Base-by-base conservation (phyloP, 257 asterid species). In the Catharanthus roseus region DNA sequence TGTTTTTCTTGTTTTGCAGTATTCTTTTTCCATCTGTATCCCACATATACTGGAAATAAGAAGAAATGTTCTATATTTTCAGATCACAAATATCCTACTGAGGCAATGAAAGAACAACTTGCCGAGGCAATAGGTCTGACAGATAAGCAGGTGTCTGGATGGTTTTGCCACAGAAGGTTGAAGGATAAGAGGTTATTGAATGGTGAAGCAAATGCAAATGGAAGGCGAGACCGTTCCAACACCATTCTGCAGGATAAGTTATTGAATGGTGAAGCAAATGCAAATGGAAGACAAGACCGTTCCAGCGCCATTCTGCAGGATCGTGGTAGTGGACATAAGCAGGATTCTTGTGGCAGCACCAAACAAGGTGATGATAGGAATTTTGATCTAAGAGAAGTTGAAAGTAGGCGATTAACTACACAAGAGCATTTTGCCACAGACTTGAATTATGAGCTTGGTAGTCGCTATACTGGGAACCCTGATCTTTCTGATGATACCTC, bases 321-420 rank as follows among this genome's bases (percentile, higher is more conserved):
- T 75, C 92, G 77, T 33, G 98, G 89, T 67, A 90, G 96, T 72
- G 98, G 97, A 77, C 87, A 77, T 49, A 86, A 84, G 84, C 97
- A 88, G 86, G 97, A 95, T 82, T 95, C 97, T 15, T 91, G 99
- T 75, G 96, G 97, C 63, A 95, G 99, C 92, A 88, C 97, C 49
- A 91, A 89, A 71, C 90, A 79, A 80, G 96, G 83, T 21, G 88
- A 85, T 50, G 87, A 78, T 66, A 74, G 68, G 75, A 81, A 78
- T 73, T 75, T 79, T 45, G 96, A 91, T 62, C 85, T 83, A 23
- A 71, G 85, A 77, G 97, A 89, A 82, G 96, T 86, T 58, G 96
- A 91, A 82, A 91, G 93, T 70, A 86, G 85, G 73, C 88, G 86
- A 74, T 72, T 86, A 68, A 76, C 72, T 75, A 67, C 77, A 34